Conservation (phyloP, 306 rosid genomes). For the Glycine latifolia region DNA sequence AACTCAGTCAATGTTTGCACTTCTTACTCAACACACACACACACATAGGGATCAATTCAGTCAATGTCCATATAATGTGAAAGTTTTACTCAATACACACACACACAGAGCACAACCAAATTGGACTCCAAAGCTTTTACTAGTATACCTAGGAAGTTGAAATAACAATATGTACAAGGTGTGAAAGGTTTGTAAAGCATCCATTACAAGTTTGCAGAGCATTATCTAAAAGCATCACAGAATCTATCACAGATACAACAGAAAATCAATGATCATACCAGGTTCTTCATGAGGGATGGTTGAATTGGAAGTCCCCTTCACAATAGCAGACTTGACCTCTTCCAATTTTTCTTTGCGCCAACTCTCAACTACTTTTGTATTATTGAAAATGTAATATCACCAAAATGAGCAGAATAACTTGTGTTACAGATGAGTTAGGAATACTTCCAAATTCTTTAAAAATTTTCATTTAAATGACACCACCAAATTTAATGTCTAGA, state of each 20-base stretch:
- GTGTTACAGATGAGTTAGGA: background rate
- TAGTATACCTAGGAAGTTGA: slow-evolving; percentile 60
- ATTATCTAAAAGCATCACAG: slow-evolving; percentile 24
- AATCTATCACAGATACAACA: slow-evolving; percentile 2
- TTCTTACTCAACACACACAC: background rate
- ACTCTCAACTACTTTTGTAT: slow-evolving; percentile 59
- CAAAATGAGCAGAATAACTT: slow-evolving; percentile 7
- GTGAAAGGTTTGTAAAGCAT: slow-evolving; percentile 6
- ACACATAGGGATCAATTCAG: background rate
- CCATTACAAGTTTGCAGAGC: slow-evolving; percentile 9
- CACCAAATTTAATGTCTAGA: background rate
- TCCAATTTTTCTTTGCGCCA: slow-evolving; percentile 78
- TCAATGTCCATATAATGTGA: no score
- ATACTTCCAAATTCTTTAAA: slow-evolving; percentile 15
- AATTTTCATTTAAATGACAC: background rate
- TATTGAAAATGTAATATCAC: slow-evolving; percentile 4
- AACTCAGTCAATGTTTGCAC: slow-evolving; percentile 2
- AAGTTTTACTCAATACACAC: no score
- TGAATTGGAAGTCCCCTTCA: slow-evolving; percentile 51
- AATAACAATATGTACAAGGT: background rate
- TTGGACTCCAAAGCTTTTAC: slow-evolving; percentile 74
- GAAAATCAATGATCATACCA: slow-evolving; percentile 56
- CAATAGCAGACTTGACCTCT: slow-evolving; percentile 54
- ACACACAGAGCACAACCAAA: slow-evolving; percentile 61
- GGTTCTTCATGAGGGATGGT: slow-evolving; percentile 64